Evolutionary conservation across 1,284 basidiomycete genomes (phyloP).

Genomic region (Malassezia sympodialis): DNA sequence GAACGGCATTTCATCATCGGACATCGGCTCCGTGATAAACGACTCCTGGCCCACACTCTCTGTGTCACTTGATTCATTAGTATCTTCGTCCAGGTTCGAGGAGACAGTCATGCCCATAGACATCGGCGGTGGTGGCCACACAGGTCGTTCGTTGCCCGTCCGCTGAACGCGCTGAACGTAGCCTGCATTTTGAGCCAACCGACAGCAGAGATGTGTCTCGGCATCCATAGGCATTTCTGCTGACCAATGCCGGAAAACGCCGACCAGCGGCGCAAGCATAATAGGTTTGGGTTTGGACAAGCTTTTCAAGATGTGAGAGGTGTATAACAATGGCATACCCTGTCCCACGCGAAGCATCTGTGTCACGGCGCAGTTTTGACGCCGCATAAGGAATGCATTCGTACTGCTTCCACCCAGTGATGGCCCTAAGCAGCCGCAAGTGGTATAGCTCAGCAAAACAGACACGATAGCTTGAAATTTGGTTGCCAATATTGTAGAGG

Average conservation of each 20-base stretch:
- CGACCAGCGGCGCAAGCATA: slow-evolving; percentile 39
- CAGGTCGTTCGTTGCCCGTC: background rate
- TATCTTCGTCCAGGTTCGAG: background rate
- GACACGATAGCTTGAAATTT: slow-evolving; percentile 40
- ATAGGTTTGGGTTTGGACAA: slow-evolving; percentile 30
- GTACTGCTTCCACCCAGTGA: slow-evolving; percentile 32
- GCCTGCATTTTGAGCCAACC: slow-evolving; percentile 4
- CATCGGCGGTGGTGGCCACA: background rate
- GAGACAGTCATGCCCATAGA: background rate
- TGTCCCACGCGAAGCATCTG: slow-evolving; percentile 46
- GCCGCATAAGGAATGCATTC: slow-evolving; percentile 32
- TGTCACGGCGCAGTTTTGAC: slow-evolving; percentile 45
- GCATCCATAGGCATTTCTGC: slow-evolving; percentile 18
- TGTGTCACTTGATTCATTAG: background rate
- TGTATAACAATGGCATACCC: slow-evolving; percentile 42
- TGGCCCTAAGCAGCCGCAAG: slow-evolving; percentile 43
- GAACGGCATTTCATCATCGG: slow-evolving; percentile 5
- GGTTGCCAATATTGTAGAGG: slow-evolving; percentile 30
- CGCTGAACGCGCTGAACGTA: slow-evolving; percentile 6
- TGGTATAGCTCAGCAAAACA: slow-evolving; percentile 31
- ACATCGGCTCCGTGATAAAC: slow-evolving; percentile 1
- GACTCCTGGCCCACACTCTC: slow-evolving; percentile 12
- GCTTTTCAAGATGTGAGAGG: slow-evolving; percentile 26
- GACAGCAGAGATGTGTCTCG: slow-evolving; percentile 1
- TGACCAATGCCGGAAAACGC: slow-evolving; percentile 31